Base-by-base conservation (phyloP, 75 land plant species). In the Gnetum montanum region DNA sequence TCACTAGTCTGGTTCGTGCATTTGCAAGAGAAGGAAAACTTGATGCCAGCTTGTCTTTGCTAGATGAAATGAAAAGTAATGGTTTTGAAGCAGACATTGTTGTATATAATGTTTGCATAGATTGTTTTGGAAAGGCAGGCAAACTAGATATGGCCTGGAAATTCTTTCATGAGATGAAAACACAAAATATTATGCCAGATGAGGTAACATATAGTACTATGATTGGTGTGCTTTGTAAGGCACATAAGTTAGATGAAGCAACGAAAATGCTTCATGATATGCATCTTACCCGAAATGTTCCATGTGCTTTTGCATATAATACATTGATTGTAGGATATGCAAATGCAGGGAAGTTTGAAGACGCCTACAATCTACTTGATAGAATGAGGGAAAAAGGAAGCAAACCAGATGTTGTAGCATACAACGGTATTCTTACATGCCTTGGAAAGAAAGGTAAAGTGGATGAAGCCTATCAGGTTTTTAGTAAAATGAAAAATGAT, bases 291-390 rank as follows among this genome's bases (percentile, higher is more conserved):
- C 61, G 81, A 40, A 58, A 61, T 41, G 70, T 76, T 25, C 76
- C 75, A 28, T 71, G 81, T 70, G 76, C 75, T 25, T 81, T 74
- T 73, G 90, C 95, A 18, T 92, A 85, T 54, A 88, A 74, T 56
- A 86, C 97, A 13, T 76, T 92, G 86, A 82, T 92, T 30, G 73
- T 74, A 68, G 90, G 90, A 18, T 92, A 79, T 70, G 90, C 95
- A 7, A 76, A 76, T 55, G 78, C 70, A 45, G 95, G 95, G 26
- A 82, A 58, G 68, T 77, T 89, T 63, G 82, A 85, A 59, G 89
- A 84, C 22, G 90, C 95, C 13, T 72, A 58, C 51, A 67, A 38
- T 47, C 59, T 71, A 48, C 82, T 76, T 59, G 75, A 75, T 31
- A 80, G 86, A 58, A 73, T 73, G 60, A 80, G 31, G 57, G 63